Conservation (phyloP, 495 filamentous ascomycete genomes). For the Lichenothelia convexa region DNA sequence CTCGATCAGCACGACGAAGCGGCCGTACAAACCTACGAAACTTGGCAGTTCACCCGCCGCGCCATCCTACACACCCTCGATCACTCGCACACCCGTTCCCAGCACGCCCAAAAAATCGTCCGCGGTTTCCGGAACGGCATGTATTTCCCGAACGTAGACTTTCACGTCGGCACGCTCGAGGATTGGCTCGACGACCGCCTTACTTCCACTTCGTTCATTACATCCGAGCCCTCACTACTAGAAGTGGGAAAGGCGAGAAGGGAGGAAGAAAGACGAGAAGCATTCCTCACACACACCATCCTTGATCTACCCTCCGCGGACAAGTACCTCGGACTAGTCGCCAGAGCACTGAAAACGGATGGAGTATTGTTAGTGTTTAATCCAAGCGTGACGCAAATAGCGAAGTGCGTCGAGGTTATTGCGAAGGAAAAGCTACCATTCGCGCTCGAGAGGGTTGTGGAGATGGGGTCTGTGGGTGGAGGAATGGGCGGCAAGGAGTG, state of each 20-base stretch:
- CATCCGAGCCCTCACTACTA: too few species aligned
- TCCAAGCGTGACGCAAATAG: slow-evolving; percentile 63
- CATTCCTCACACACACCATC: slow-evolving; percentile 49
- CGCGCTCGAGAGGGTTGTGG: slow-evolving; percentile 41
- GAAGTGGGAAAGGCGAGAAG: slow-evolving; percentile 12
- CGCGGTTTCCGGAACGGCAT: slow-evolving; percentile 48
- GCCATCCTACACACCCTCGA: slow-evolving; percentile 61
- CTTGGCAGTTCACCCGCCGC: slow-evolving; percentile 32
- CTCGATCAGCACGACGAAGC: slow-evolving; percentile 16
- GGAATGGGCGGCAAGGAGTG: slow-evolving; percentile 40
- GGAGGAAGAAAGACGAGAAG: slow-evolving; percentile 6
- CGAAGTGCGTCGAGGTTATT: slow-evolving; percentile 35
- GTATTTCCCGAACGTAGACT: slow-evolving; percentile 48
- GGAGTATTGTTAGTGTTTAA: slow-evolving; percentile 50
- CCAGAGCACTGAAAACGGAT: slow-evolving; percentile 36
- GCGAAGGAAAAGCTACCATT: slow-evolving; percentile 33
- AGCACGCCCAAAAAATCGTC: slow-evolving; percentile 40
- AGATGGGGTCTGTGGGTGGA: slow-evolving; percentile 35
- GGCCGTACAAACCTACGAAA: slow-evolving; percentile 5
- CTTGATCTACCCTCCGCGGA: slow-evolving; percentile 52
- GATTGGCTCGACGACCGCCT: slow-evolving; percentile 41
- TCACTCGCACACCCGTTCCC: slow-evolving; percentile 35
- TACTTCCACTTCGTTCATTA: slow-evolving; percentile 4
- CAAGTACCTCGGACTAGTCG: slow-evolving; percentile 36
- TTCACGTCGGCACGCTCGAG: slow-evolving; percentile 46